A percentile compares a stretch with the other conserved stretches of the same genome.
Conservation (phyloP, 768 basidiomycete species). For the Russula earlei region DNA sequence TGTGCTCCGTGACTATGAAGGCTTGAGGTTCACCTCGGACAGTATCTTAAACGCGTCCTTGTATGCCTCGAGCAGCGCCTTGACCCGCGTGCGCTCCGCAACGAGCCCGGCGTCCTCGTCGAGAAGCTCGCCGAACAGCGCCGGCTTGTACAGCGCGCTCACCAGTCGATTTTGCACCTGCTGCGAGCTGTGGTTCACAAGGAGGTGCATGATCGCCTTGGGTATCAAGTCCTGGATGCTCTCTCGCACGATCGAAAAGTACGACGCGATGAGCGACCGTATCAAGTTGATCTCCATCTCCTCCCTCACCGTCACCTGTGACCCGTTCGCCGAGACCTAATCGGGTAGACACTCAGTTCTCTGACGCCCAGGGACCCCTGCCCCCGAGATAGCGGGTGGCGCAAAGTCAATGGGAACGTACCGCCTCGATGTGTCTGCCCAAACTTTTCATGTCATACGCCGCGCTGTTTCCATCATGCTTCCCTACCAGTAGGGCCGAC, state of each 20-base stretch:
- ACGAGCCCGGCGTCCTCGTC: slow-evolving; percentile 95
- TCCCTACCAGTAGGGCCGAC: slow-evolving; percentile 57
- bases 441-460: slow-evolving; percentile 99
- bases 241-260: slow-evolving; percentile 93
- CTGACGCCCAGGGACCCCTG: background rate
- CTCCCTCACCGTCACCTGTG: slow-evolving; percentile 67
- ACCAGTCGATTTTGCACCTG: slow-evolving; percentile 96
- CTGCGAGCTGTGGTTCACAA: slow-evolving; percentile 95
- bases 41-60: slow-evolving; percentile 87
- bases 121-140: slow-evolving; percentile 80
- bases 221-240: slow-evolving; percentile 95
- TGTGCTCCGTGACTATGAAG: slow-evolving; percentile 29
- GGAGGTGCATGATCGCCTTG: slow-evolving; percentile 96
- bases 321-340: slow-evolving; percentile 44
- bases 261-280: slow-evolving; percentile 87
- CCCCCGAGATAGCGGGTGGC: no score
- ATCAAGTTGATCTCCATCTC: slow-evolving; percentile 97
- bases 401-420: slow-evolving; percentile 35
- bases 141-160: slow-evolving; percentile 89
- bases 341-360: background rate
- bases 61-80: slow-evolving; percentile 91
- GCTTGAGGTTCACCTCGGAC: slow-evolving; percentile 72
- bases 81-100: slow-evolving; percentile 86
- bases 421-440: slow-evolving; percentile 94
- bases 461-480: slow-evolving; percentile 68